A percentile compares a stretch with the other conserved stretches of the same genome.
Evolutionary conservation across 495 filamentous ascomycete genomes (phyloP).

Genomic region (Pyrenopolyporus hunteri): DNA sequence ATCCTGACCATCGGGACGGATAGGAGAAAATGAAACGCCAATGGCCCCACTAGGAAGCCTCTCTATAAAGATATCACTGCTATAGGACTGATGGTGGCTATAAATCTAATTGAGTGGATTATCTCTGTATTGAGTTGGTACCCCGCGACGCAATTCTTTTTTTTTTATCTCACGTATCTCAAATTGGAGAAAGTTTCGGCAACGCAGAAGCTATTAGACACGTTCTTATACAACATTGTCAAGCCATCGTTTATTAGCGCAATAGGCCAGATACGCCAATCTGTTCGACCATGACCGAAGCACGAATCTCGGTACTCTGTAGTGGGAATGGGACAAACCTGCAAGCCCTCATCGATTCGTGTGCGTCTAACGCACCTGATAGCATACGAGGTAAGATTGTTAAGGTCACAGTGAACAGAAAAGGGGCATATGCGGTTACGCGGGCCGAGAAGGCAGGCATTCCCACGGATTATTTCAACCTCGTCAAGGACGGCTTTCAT

Average conservation of each 20-base stretch:
- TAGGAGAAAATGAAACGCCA: too few relatives aligned
- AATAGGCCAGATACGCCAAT: conserved; percentile 9
- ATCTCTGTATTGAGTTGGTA: conserved; percentile 16
- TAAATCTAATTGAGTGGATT: conserved; percentile 13
- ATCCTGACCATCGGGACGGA: too few relatives aligned
- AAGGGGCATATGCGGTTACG: conserved; percentile 76
- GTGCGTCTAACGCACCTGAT: conserved; percentile 46
- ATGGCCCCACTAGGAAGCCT: too few relatives aligned
- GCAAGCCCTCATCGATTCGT: conserved; percentile 85
- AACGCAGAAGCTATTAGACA: background rate
- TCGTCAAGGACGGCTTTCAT: conserved; percentile 66
- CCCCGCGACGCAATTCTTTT: conserved; percentile 27
- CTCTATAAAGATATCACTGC: conserved; percentile 3
- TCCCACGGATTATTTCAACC: conserved; percentile 85
- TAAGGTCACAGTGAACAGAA: conserved; percentile 83
- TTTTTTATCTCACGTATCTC: background rate
- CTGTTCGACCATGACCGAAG: conserved; percentile 41
- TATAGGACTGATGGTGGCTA: background rate
- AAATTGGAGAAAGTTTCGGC: background rate
- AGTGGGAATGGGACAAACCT: conserved; percentile 87
- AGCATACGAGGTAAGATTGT: conserved; percentile 69
- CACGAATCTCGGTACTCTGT: conserved; percentile 40
- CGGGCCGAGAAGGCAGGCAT: conserved; percentile 74
- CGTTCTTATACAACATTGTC: background rate
- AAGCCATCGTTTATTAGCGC: background rate